Evolutionary conservation across 2,329 filamentous ascomycete species (phyloP), one percentile per base, ranked within the genome.

Genomic region (Aspergillus arachidicola): DNA sequence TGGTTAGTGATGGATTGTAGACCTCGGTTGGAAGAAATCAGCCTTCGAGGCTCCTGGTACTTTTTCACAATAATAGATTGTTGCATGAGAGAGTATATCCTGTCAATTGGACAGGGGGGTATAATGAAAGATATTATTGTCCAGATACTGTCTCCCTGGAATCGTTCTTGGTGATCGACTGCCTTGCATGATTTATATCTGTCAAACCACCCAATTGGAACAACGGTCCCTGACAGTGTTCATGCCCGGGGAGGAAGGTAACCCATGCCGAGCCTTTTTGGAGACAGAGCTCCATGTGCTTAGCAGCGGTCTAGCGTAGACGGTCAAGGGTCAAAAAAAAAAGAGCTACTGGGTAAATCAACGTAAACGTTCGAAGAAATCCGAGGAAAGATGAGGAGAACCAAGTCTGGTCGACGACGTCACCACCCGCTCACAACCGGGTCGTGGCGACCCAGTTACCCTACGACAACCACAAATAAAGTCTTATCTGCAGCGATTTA

Each of bases 371-470:
- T 28, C 23, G 23, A 26, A 26, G 45, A 28, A 48, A 48, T 12
- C 21, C n/a, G n/a, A 23, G n/a, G 45, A 12, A 16, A 26, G 21
- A 26, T 26, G 21, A 48, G 14, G 21, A 28, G 9, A 23, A 26
- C 45, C 26, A 61, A 57, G 45, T 66, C 43, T 61, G 64, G 64
- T 64, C 41, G 26, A 64, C 59, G 64, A 66, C 64, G 64, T 66
- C 64, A 66, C 64, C 62, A 62, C 57, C 62, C 61, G 59, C 45
- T 30, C 28, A 45, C 34, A 48, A 32, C 30, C 45, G 45, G 45
- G 14, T 43, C 53, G 53, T 58, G 58, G 54, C 12, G 55, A 48
- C 55, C 48, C 53, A 57, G 41, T 12, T 50, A 3, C 16, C 16
- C 43, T 45, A 23, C 21, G 19, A 45, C 2, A n/a, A 43, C 26